Evolutionary conservation across 1,284 basidiomycete genomes (phyloP).

Genomic region (Trametes polyzona): DNA sequence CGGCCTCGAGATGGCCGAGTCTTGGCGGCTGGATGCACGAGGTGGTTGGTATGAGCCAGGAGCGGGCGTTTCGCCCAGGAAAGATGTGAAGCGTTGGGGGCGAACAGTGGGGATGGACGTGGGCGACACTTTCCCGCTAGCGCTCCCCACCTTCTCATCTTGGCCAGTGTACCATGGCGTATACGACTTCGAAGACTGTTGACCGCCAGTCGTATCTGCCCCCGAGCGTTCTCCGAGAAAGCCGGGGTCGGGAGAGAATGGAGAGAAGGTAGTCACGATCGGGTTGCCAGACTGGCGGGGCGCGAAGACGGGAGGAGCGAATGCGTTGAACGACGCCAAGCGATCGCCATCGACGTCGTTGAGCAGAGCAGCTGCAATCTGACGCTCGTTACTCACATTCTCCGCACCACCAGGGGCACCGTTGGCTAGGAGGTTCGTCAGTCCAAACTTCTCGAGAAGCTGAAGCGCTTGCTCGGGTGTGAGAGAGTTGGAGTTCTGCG

Average conservation of each 20-base stretch:
- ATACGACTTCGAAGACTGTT: constrained; percentile 48
- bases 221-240: constrained; percentile 33
- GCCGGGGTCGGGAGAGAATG: constrained; percentile 47
- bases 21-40: constrained; percentile 48
- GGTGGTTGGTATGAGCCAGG: constrained; percentile 36
- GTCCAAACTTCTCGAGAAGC: constrained; percentile 63
- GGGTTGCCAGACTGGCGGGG: constrained; percentile 22
- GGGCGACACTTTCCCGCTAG: constrained; percentile 48
- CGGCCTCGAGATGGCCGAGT: constrained; percentile 47
- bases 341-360: constrained; percentile 31
- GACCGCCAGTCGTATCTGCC: constrained; percentile 22
- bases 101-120: constrained; percentile 41
- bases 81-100: constrained; percentile 47
- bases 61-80: constrained; percentile 41
- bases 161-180: constrained; percentile 47
- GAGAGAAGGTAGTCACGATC: constrained; percentile 38
- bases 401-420: constrained; percentile 19
- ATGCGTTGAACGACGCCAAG: constrained; percentile 28
- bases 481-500: constrained; percentile 36
- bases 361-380: constrained; percentile 27
- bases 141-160: constrained; percentile 31
- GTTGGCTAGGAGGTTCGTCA: constrained; percentile 46
- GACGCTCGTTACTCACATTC: constrained; percentile 26
- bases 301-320: constrained; percentile 27
- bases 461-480: constrained; percentile 71